Evolutionary conservation across 2,329 filamentous ascomycete genomes (phyloP), one percentile per base, ranked within the genome.

Genomic region (Beauveria medogensis): DNA sequence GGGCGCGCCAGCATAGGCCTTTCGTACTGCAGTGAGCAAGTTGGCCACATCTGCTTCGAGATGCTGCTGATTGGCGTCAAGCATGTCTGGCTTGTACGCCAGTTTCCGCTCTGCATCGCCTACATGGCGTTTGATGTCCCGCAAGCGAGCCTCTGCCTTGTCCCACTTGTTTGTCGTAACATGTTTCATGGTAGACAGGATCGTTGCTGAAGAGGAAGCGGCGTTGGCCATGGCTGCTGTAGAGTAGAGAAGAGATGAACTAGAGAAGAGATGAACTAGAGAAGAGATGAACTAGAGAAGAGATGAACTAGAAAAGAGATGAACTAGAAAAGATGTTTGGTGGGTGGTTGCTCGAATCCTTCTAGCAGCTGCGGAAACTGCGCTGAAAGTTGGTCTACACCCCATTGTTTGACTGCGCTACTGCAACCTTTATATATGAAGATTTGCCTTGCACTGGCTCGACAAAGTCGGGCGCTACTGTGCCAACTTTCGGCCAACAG

Each of bases 171-270:
- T 57, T 48, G 48, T 22, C 10, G 60, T 61, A 9, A 61, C 54
- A 46, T 61, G 60, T 22, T 57, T 52, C 54, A 61, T 61, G 22
- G 48, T 57, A 22, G 60, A 61, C 54, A 61, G 53, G 22, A 61
- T 58, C 5, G 60, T 55, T 46, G 60, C 60, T 22, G 54, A 56
- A 12, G 60, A 57, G 24, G 60, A 48, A 3, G 54, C 28, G 26
- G 47, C 12, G 22, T 40, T 47, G 20, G 60, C 54, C 14, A 69
- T 61, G 62, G 43, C 24, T 43, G 52, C 24, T 34, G 46, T 4
- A 9, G 26, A 30, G 3, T 37, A 6, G 34, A 37, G 14, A 37
- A 37, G 34, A 37, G 34, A 14, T 4, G 34, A 37, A 37, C 3
- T 14, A 14, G 34, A 12, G 12, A 16, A 37, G 30, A 12, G 30